Evolutionary conservation across 805 yeast species (phyloP).

Genomic region (Zygoascus tannicola): DNA sequence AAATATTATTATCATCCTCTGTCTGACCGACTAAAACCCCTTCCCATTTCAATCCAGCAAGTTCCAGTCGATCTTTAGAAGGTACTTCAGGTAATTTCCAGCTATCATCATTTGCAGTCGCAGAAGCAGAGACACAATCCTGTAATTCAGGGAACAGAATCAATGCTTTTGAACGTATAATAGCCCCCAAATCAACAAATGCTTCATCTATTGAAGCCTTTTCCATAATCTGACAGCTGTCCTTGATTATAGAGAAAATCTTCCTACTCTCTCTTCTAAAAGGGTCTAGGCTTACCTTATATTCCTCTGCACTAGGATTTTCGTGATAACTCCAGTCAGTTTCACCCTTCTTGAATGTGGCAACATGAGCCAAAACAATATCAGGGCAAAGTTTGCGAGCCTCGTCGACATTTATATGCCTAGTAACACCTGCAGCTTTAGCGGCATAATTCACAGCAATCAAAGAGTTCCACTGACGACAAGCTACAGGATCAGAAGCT

Average conservation of each 20-base stretch:
- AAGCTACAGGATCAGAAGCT: constrained; percentile 73
- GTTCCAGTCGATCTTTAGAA: constrained; percentile 1
- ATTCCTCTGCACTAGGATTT: constrained; percentile 44
- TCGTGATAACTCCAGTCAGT: constrained; percentile 67
- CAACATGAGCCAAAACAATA: constrained; percentile 78
- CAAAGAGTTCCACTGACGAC: constrained; percentile 85
- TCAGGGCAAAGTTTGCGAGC: constrained; percentile 72
- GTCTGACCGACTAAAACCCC: constrained; percentile 14
- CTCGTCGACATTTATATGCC: constrained; percentile 63
- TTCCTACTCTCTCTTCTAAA: constrained; percentile 81
- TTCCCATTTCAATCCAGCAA: constrained; percentile 17
- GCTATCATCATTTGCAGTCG: neutral
- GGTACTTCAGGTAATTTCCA: constrained; percentile 10
- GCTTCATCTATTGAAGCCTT: constrained; percentile 96
- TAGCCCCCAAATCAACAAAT: constrained; percentile 71
- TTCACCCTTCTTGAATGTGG: constrained; percentile 84
- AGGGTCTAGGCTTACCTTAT: constrained; percentile 86
- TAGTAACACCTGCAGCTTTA: constrained; percentile 63
- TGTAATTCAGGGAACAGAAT: constrained; percentile 41
- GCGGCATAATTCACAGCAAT: constrained; percentile 85
- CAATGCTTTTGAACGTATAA: constrained; percentile 39
- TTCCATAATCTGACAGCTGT: constrained; percentile 61
- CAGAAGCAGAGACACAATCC: constrained; percentile 1
- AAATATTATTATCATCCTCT: constrained; percentile 17
- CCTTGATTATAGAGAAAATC: constrained; percentile 55